Evolutionary conservation across 495 filamentous ascomycete species (phyloP), one percentile per base, ranked within the genome.

Genomic region (Daldinia concentrica): DNA sequence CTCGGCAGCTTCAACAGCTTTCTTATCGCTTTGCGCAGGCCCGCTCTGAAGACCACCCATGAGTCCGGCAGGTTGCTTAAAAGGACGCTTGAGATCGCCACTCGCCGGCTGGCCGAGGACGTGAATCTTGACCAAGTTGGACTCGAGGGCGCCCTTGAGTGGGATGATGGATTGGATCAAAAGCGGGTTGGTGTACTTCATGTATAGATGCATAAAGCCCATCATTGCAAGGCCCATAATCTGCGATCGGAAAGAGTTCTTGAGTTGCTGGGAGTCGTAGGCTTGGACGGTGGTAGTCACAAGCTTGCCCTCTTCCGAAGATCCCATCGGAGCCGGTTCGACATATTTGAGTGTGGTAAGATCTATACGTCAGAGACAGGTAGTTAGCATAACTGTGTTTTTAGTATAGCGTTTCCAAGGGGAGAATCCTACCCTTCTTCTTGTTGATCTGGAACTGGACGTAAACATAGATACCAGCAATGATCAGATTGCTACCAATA

Each of bases 121-220:
- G 82, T 98, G 91, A 77, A 99, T 95, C 90, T 98, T 97, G 81
- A 93, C 87, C 76, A 97, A 83, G 85, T 97, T 98, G 81, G 90
- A 84, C 85, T 99, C 95, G 82, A 98, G 86, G 11, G 93, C 95
- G 75, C 91, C 86, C 90, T 99, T 99, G 78, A 98, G 86, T 32
- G 95, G 95, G 79, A 99, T 95, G 86, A 99, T 97, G 77, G 91
- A 94, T 88, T 99, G 95, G 86, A 99, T 96, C 77, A 98, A 83
- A 39, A 99, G 92, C 36, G 95, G 95, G 89, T 98, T 99, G 84
- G 94, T 97, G 91, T 97, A 98, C 82, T 97, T 92, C 85, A 99
- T 90, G 89, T 98, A 98, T 72, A 98, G 68, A 84, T 98, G 95
- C 95, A 99, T 98, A 77, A 97, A 90, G 68, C 82, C 88, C 95